Base-by-base conservation (phyloP, 352 stramenopile genomes). In the Globisporangium apiculatum region DNA sequence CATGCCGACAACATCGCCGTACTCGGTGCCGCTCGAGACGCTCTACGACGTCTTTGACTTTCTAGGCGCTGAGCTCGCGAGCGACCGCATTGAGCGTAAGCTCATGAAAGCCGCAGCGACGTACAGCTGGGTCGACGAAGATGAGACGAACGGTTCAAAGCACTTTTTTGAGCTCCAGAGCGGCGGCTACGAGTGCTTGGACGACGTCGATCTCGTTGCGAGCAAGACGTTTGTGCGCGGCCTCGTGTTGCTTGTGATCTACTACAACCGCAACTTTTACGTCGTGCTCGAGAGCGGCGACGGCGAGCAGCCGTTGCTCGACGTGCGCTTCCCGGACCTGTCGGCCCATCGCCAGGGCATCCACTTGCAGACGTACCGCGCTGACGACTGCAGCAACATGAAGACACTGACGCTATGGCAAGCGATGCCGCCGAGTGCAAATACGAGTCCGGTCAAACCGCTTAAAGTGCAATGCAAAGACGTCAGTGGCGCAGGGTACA, bases 81-180 rank as follows among this genome's bases (percentile, higher is more conserved):
- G 83, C 41, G 65, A 90, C 18, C 63, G 72, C 43, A 83, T 96
- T 51, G 79, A 94, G 47, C 72, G 78, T n/a, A 93, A 97, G 65
- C 76, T 98, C 46, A 69, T 88, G 18, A 83, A 89, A 36, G 90
- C 89, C 43, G 79, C 84, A 9, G 67, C 79, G 24, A 86, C 97
- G 55, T 91, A 96, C 61, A 40, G 68, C 9, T 98, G 93, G 94
- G 90, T 98, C 17, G 89, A 98, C 53, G 76, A 87, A 40, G 90
- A 97, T 31, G 24, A 31, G 24, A 3, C 24, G 40, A 55, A 50
- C 0, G 75, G 75, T 36, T 43, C 56, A 14, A 84, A 83, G 49
- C 89, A 92, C 41, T 98, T 98, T 69, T 98, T 98, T 61, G 93
- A 98, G 69, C 66, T 98, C n/a, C 73, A 95, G 53, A 91, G 79